Conservation (phyloP, 2,329 filamentous ascomycete genomes). For the Aspergillus intermedius region DNA sequence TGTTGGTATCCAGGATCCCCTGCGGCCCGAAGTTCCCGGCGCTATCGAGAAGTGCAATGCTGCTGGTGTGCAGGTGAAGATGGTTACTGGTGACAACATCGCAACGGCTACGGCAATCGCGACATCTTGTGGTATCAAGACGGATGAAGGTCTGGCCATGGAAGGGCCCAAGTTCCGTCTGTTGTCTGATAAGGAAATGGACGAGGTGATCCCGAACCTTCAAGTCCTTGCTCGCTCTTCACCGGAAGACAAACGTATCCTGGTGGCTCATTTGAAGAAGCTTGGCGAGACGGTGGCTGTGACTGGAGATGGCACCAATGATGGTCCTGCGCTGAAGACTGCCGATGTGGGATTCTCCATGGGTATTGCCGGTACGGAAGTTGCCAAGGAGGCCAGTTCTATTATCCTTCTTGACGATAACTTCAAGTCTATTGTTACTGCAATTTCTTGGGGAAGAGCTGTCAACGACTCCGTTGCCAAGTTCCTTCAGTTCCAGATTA, state of each 20-base stretch:
- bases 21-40: slow-evolving; percentile 60
- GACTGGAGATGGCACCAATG: slow-evolving; percentile 62
- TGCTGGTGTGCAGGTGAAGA: slow-evolving; percentile 65
- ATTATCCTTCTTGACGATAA: slow-evolving; percentile 64
- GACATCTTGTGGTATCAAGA: slow-evolving; percentile 63
- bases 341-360: slow-evolving; percentile 64
- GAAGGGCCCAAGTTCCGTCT: slow-evolving; percentile 62
- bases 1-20: slow-evolving; percentile 69
- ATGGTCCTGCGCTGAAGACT: slow-evolving; percentile 58
- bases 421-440: slow-evolving; percentile 59
- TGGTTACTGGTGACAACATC: slow-evolving; percentile 68
- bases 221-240: slow-evolving; percentile 61
- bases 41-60: slow-evolving; percentile 61
- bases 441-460: slow-evolving; percentile 61
- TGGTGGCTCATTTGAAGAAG: slow-evolving; percentile 56
- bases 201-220: slow-evolving; percentile 51
- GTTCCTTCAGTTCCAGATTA: slow-evolving; percentile 60
- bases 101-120: slow-evolving; percentile 68
- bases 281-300: slow-evolving; percentile 57
- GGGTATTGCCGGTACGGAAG: slow-evolving; percentile 61
- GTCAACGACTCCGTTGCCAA: slow-evolving; percentile 64
- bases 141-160: slow-evolving; percentile 56
- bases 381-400: slow-evolving; percentile 62
- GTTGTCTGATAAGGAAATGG: slow-evolving; percentile 54
- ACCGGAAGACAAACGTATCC: slow-evolving; percentile 60